Percentiles rank a stretch among this genome's conserved stretches.
Conservation (phyloP, 371 early-diverging fungal genomes). For the Circinella minor region DNA sequence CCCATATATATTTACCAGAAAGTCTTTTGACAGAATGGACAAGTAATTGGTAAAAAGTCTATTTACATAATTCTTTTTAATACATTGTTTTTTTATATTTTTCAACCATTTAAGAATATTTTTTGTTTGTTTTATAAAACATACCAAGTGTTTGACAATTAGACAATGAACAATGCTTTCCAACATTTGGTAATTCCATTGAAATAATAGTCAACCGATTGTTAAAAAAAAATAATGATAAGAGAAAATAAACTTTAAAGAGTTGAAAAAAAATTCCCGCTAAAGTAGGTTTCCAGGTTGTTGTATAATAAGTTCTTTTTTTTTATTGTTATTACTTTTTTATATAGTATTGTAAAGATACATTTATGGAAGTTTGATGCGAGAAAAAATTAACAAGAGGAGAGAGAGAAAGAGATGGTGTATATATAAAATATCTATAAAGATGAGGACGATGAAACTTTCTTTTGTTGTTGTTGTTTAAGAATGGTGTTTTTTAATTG, state of each 20-base stretch:
- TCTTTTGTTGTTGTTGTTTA: slow-evolving; percentile 13
- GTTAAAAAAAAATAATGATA: no score
- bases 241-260: not conserved
- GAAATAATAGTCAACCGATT: not conserved
- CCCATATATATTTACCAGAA: slow-evolving; percentile 7
- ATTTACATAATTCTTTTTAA: not conserved
- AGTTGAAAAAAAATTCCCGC: not conserved
- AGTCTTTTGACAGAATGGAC: slow-evolving; percentile 12
- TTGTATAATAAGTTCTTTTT: not conserved
- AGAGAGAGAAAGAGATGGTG: not conserved
- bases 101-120: no score
- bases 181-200: slow-evolving; percentile 15
- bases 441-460: slow-evolving; percentile 6
- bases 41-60: slow-evolving; percentile 17
- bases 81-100: no score
- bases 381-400: no score
- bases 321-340: not conserved
- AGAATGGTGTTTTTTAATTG: slow-evolving; percentile 42
- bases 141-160: slow-evolving; percentile 10
- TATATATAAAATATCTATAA: slow-evolving; percentile 1
- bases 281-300: no score
- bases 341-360: not conserved
- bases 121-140: no score
- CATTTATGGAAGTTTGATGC: not conserved
- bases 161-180: slow-evolving; percentile 10